phyloP scores from a whole-genome alignment of 441 rosid genomes.

The Theobroma grandiflorum region DNA sequence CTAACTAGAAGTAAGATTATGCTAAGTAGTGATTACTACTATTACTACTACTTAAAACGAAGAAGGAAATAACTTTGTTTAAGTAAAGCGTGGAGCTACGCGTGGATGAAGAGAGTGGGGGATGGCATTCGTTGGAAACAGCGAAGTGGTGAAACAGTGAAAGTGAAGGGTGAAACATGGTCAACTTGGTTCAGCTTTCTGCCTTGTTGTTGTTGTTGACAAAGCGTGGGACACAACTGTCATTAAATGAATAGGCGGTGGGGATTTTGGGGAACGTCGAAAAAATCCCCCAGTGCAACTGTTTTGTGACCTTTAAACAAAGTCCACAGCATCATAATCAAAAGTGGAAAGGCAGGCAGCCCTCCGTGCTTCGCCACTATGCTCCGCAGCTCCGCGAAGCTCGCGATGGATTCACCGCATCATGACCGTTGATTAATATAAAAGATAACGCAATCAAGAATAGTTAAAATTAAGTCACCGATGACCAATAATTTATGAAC shows the following conservation, averaged over 20 bases:
- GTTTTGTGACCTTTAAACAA: constrained; percentile 26
- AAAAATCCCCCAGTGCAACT: constrained; percentile 18
- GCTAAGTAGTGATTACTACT: not conserved
- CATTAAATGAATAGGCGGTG: not conserved
- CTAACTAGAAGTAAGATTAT: too few relatives aligned
- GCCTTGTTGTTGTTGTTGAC: not conserved
- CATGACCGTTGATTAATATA: not conserved
- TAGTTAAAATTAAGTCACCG: too few relatives aligned
- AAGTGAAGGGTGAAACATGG: not conserved
- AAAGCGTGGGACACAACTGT: constrained; percentile 32
- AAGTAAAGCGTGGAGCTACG: constrained; percentile 17
- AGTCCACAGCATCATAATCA: constrained; percentile 32
- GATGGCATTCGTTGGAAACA: constrained; percentile 4
- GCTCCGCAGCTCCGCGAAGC: constrained; percentile 19
- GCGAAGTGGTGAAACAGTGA: constrained; percentile 30
- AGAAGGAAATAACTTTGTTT: not conserved
- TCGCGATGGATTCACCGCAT: not conserved
- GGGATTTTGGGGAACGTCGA: constrained; percentile 29
- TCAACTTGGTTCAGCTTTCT: constrained; percentile 21
- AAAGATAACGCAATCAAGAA: too few relatives aligned
- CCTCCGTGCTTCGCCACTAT: not conserved
- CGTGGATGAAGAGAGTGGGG: constrained; percentile 24
- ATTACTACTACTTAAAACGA: too few relatives aligned
- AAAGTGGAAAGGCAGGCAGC: constrained; percentile 12
- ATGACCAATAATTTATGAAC: too few relatives aligned